A percentile compares a stretch with the other conserved stretches of the same genome.
These are phyloP conservation scores for Cantharellus anzutake DNA, from an alignment of 768 basidiomycete species.

Conservation along the genomic window DNA sequence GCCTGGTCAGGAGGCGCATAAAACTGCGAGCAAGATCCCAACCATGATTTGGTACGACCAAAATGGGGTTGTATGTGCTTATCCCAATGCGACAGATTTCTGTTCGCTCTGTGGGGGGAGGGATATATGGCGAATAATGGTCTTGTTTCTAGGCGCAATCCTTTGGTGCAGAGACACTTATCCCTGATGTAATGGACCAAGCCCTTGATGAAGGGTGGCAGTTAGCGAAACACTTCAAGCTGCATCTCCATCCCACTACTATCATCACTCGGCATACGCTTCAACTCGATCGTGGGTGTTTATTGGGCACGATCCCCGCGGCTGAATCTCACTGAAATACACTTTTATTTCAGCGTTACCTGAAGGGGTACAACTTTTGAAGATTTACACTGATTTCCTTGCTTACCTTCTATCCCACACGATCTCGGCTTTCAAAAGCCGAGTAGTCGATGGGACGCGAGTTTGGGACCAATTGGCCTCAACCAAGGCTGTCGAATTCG, in stretches of 20 bases:
- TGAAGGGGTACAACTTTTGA: slow-evolving; percentile 8
- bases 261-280: background rate
- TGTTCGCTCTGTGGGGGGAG: too few relatives aligned
- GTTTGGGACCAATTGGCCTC: background rate
- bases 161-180: background rate
- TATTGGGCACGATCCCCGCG: background rate
- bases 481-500: background rate
- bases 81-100: background rate
- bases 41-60: background rate
- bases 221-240: slow-evolving; percentile 2
- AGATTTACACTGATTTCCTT: slow-evolving; percentile 15
- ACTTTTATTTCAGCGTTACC: slow-evolving; percentile 8
- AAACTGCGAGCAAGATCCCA: background rate
- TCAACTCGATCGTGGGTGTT: background rate
- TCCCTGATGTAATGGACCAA: background rate
- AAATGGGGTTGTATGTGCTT: background rate
- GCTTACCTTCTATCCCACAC: slow-evolving; percentile 12
- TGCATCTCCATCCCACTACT: background rate
- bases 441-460: background rate
- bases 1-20: background rate
- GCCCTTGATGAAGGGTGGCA: background rate
- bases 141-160: background rate
- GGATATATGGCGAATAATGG: too few relatives aligned
- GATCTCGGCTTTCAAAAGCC: slow-evolving; percentile 9
- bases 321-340: background rate